These are phyloP conservation scores for Angophora floribunda DNA, from an alignment of 345 rosid genomes.

Conservation along the genomic window DNA sequence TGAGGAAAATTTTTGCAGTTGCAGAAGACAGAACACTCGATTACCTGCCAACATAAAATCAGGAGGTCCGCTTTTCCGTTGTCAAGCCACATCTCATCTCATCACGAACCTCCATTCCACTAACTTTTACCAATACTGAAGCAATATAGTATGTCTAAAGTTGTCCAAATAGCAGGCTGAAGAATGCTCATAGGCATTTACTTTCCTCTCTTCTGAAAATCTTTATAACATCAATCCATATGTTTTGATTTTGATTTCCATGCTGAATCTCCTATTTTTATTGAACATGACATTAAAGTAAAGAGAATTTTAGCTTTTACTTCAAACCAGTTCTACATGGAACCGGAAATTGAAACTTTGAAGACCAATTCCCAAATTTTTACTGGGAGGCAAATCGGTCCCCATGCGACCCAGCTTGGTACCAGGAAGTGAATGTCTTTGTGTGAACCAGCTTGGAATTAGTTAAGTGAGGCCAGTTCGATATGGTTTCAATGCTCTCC, in stretches of 20 bases:
- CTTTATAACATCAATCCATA: neutral
- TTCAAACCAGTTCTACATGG: neutral
- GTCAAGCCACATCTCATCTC: neutral
- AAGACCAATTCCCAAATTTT: neutral
- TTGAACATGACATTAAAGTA: neutral
- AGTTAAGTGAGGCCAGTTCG: neutral
- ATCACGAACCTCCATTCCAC: neutral
- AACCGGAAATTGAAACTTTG: neutral
- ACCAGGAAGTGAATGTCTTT: neutral
- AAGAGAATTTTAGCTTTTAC: neutral
- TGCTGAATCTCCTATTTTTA: neutral
- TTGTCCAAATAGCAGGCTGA: neutral
- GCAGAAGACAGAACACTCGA: neutral
- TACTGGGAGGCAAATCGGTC: neutral
- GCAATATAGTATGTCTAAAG: neutral
- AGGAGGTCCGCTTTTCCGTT: neutral
- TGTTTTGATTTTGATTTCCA: neutral
- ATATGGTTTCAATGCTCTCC: constrained; percentile 16
- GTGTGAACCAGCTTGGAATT: neutral
- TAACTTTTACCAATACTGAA: neutral
- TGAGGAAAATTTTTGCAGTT: neutral
- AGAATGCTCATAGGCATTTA: neutral
- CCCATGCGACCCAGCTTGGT: neutral
- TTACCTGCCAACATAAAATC: neutral
- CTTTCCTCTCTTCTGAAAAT: neutral